Evolutionary conservation across 768 basidiomycete species (phyloP).

Genomic region (Leccinum olivaceopallidum): DNA sequence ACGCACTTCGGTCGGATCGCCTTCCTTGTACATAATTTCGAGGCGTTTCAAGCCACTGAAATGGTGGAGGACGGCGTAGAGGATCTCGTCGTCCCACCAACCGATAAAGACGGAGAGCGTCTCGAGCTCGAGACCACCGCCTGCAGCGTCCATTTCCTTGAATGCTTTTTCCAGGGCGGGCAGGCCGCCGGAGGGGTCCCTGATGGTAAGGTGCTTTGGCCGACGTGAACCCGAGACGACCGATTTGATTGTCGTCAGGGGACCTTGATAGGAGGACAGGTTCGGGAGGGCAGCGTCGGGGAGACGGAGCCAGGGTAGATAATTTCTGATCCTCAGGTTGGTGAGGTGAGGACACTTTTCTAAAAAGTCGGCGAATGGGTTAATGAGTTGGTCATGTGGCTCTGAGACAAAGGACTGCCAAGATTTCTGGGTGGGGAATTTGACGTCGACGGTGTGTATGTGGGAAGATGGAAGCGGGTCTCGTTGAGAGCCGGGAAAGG

Average conservation of each 20-base stretch:
- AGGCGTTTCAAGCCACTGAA: slow-evolving; percentile 39
- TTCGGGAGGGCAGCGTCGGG: slow-evolving; percentile 22
- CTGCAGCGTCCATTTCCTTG: slow-evolving; percentile 24
- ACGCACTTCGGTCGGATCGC: slow-evolving; percentile 43
- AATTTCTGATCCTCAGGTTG: slow-evolving; percentile 27
- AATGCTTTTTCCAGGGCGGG: slow-evolving; percentile 28
- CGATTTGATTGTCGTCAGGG: slow-evolving; percentile 29
- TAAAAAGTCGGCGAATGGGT: slow-evolving; percentile 27
- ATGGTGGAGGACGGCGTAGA: slow-evolving; percentile 42
- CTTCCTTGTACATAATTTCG: slow-evolving; percentile 40
- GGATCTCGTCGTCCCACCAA: slow-evolving; percentile 48
- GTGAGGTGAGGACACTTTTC: slow-evolving; percentile 24
- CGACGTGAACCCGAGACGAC: slow-evolving; percentile 23
- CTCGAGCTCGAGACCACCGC: slow-evolving; percentile 27
- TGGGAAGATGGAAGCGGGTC: slow-evolving; percentile 24
- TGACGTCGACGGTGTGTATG: slow-evolving; percentile 32
- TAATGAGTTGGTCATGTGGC: slow-evolving; percentile 30
- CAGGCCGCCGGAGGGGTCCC: slow-evolving; percentile 25
- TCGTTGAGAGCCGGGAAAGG: slow-evolving; percentile 6
- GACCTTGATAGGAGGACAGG: slow-evolving; percentile 23
- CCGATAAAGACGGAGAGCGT: slow-evolving; percentile 36
- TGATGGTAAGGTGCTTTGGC: slow-evolving; percentile 23
- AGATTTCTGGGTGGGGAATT: slow-evolving; percentile 31
- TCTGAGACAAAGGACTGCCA: slow-evolving; percentile 31
- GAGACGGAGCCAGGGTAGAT: slow-evolving; percentile 28